Evolutionary conservation across 257 asterid genomes (phyloP).

Genomic region (Plantago ovata): DNA sequence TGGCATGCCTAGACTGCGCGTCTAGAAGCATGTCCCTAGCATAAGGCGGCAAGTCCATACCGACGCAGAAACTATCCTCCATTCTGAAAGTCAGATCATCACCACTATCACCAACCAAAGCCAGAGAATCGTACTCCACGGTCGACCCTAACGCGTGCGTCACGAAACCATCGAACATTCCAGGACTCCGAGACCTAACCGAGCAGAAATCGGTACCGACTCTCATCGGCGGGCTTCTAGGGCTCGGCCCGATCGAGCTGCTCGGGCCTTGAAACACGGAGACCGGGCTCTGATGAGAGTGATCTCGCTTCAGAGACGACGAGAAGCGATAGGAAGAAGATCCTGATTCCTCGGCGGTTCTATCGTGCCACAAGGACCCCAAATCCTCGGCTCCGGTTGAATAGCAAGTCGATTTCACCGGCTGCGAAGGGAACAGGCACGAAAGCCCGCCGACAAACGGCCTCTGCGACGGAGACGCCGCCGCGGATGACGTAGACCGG

Average conservation of each 20-base stretch:
- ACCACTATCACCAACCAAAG: constrained; percentile 36
- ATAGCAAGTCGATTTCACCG: constrained; percentile 52
- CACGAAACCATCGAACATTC: constrained; percentile 62
- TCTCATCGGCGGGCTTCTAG: constrained; percentile 58
- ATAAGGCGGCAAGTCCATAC: constrained; percentile 41
- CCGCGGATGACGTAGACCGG: constrained; percentile 54
- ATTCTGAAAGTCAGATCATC: constrained; percentile 84
- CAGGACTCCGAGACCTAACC: not conserved
- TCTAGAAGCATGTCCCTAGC: constrained; percentile 62
- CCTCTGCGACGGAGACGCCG: constrained; percentile 63
- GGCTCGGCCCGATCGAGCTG: constrained; percentile 18
- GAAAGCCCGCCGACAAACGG: constrained; percentile 61
- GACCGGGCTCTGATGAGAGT: constrained; percentile 83
- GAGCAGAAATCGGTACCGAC: not conserved
- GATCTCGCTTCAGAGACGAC: constrained; percentile 69
- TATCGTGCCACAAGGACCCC: constrained; percentile 73
- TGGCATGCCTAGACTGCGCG: constrained; percentile 68
- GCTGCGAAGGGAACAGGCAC: constrained; percentile 55
- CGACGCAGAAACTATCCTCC: constrained; percentile 54
- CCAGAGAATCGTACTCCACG: constrained; percentile 62
- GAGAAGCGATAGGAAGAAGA: constrained; percentile 68
- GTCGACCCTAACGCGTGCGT: constrained; percentile 68
- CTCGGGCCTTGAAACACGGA: constrained; percentile 80
- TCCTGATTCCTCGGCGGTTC: constrained; percentile 56
- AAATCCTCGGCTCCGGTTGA: constrained; percentile 56